Conservation (phyloP, 1,284 basidiomycete genomes). For the Fomes fomentarius region DNA sequence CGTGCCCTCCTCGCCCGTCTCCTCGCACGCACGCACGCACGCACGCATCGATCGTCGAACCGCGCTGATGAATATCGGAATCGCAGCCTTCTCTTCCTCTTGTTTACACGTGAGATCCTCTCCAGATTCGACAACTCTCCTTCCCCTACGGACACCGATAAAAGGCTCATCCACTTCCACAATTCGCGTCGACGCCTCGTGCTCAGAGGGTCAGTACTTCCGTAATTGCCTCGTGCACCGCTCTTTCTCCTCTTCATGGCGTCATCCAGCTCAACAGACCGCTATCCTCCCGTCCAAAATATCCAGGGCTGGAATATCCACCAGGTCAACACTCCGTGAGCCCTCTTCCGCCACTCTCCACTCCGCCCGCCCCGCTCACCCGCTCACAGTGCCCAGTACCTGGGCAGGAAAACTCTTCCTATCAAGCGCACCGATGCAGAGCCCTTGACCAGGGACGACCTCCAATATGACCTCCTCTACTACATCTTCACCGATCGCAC, state of each 20-base stretch:
- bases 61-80: slow-evolving; percentile 35
- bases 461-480: slow-evolving; percentile 77
- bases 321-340: slow-evolving; percentile 37
- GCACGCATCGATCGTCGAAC: slow-evolving; percentile 32
- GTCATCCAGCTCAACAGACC: slow-evolving; percentile 37
- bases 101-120: slow-evolving; percentile 36
- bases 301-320: slow-evolving; percentile 35
- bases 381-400: slow-evolving; percentile 37
- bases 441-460: slow-evolving; percentile 63
- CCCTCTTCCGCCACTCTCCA: slow-evolving; percentile 9
- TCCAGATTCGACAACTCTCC: slow-evolving; percentile 24
- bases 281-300: slow-evolving; percentile 26
- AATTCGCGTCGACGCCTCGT: slow-evolving; percentile 34
- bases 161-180: slow-evolving; percentile 31
- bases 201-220: slow-evolving; percentile 36
- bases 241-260: slow-evolving; percentile 38
- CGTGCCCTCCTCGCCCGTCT: slow-evolving; percentile 18
- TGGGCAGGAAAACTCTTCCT: slow-evolving; percentile 43
- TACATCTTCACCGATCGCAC: slow-evolving; percentile 69
- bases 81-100: slow-evolving; percentile 28
- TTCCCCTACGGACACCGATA: slow-evolving; percentile 29
- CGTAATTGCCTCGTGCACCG: slow-evolving; percentile 34
- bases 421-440: slow-evolving; percentile 66
- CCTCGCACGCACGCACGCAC: slow-evolving; percentile 18
- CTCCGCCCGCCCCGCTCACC: slow-evolving; percentile 7